A percentile compares a stretch with the other conserved stretches of the same genome.
Conservation (phyloP, 176 grass and related monocot species). For the Guadua angustifolia region DNA sequence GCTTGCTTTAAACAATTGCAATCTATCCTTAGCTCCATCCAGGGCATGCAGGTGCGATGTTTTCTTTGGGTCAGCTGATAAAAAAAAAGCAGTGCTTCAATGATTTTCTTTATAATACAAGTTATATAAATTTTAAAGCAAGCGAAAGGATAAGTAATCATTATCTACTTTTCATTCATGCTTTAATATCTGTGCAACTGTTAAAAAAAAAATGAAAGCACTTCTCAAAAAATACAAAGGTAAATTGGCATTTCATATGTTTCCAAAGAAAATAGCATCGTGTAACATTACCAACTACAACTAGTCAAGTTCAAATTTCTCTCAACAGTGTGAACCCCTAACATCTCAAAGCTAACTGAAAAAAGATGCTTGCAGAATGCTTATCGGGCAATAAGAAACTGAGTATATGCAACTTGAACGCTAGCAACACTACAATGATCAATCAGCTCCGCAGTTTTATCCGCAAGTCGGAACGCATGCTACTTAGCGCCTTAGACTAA, state of each 20-base stretch:
- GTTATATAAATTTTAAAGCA: too few relatives aligned
- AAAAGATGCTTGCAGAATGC: neutral
- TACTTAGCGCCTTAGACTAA: neutral
- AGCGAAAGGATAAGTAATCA: too few relatives aligned
- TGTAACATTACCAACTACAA: neutral
- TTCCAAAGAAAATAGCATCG: neutral
- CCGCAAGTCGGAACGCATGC: neutral
- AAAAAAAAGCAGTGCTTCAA: too few relatives aligned
- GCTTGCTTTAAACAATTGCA: conserved; percentile 65
- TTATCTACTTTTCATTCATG: too few relatives aligned
- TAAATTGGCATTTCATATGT: neutral
- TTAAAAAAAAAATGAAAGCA: too few relatives aligned
- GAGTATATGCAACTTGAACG: neutral
- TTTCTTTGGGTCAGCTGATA: conserved; percentile 62
- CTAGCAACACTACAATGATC: neutral
- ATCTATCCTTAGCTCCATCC: conserved; percentile 58
- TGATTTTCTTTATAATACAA: too few relatives aligned
- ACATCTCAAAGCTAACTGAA: neutral
- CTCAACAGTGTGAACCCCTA: neutral
- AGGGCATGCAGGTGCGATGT: conserved; percentile 46
- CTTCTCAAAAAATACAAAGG: neutral
- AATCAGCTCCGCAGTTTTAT: neutral
- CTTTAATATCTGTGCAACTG: too few relatives aligned
- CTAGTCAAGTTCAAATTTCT: neutral
- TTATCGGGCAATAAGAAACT: neutral